These are phyloP conservation scores for Hymenotorrendiella dingleyae DNA, from an alignment of 2,329 filamentous ascomycete genomes.

Conservation along the genomic window DNA sequence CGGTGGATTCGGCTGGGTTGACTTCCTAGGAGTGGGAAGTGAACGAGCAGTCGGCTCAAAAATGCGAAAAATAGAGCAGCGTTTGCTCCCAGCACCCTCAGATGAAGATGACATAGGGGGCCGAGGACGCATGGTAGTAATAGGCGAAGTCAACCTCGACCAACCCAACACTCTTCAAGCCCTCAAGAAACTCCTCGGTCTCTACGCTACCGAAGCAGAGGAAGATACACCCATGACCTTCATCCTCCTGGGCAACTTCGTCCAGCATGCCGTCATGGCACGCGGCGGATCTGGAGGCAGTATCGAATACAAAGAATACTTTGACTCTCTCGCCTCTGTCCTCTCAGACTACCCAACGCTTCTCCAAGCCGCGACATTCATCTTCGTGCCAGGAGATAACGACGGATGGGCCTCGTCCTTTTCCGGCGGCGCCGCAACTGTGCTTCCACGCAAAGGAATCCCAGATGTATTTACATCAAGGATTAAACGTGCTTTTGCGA, in stretches of 20 bases:
- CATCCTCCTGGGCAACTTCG: slow-evolving; percentile 81
- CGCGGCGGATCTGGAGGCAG: slow-evolving; percentile 69
- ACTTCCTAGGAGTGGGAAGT: slow-evolving; percentile 87
- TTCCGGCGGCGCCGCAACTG: slow-evolving; percentile 64
- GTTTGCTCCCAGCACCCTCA: slow-evolving; percentile 46
- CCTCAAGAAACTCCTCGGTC: slow-evolving; percentile 68
- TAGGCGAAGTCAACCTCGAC: slow-evolving; percentile 84
- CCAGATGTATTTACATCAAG: slow-evolving; percentile 88
- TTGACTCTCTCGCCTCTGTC: slow-evolving; percentile 77
- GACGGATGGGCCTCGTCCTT: slow-evolving; percentile 95
- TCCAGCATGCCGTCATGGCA: slow-evolving; percentile 57
- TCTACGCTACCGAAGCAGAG: slow-evolving; percentile 63
- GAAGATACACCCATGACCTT: slow-evolving; percentile 69
- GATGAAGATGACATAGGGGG: slow-evolving; percentile 27
- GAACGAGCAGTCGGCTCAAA: slow-evolving; percentile 75
- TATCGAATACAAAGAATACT: slow-evolving; percentile 95
- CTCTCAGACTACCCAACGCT: slow-evolving; percentile 79
- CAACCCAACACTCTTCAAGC: slow-evolving; percentile 75
- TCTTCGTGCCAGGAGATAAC: slow-evolving; percentile 94
- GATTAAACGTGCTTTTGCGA: slow-evolving; percentile 72
- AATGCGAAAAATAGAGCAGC: slow-evolving; percentile 75
- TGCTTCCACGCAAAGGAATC: slow-evolving; percentile 64
- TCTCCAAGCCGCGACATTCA: slow-evolving; percentile 72
- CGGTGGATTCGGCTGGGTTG: slow-evolving; percentile 92
- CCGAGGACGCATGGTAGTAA: slow-evolving; percentile 59